These are phyloP conservation scores for Ceratobasidium sp. DNA, from an alignment of 1,284 basidiomycete genomes.

Conservation along the genomic window DNA sequence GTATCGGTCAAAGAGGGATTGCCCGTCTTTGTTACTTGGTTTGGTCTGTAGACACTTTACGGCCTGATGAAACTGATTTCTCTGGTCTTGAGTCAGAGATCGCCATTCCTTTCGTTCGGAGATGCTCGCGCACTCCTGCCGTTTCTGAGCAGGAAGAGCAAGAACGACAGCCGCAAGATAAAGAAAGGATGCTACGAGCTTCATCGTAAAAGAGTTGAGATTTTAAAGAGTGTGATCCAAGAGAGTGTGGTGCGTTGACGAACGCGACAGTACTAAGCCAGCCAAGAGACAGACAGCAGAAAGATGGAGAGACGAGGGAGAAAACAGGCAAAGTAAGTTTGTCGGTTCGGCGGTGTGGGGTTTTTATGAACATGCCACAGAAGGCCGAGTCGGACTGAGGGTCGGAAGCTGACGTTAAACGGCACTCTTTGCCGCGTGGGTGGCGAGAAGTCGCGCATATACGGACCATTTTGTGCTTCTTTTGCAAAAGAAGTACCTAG, in stretches of 20 bases:
- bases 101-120: slow-evolving; percentile 29
- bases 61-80: slow-evolving; percentile 17
- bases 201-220: slow-evolving; percentile 3
- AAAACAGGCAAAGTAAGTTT: slow-evolving; percentile 6
- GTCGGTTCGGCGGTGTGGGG: background rate
- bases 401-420: slow-evolving; percentile 9
- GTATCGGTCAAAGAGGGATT: slow-evolving; percentile 25
- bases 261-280: slow-evolving; percentile 19
- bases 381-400: background rate
- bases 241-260: slow-evolving; percentile 40
- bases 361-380: slow-evolving; percentile 19
- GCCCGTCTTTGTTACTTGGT: slow-evolving; percentile 5
- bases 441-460: slow-evolving; percentile 1
- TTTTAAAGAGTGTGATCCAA: slow-evolving; percentile 25
- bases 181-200: slow-evolving; percentile 12
- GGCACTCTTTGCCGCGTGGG: slow-evolving; percentile 4
- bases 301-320: background rate
- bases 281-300: slow-evolving; percentile 11
- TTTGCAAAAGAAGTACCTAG: background rate
- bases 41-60: slow-evolving; percentile 34
- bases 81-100: slow-evolving; percentile 13
- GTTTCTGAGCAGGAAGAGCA: slow-evolving; percentile 19
- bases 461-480: background rate
- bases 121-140: slow-evolving; percentile 19
- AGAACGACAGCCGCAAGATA: slow-evolving; percentile 5